These are phyloP conservation scores for Cucumis hystrix DNA, from an alignment of 306 rosid species.

Conservation along the genomic window DNA sequence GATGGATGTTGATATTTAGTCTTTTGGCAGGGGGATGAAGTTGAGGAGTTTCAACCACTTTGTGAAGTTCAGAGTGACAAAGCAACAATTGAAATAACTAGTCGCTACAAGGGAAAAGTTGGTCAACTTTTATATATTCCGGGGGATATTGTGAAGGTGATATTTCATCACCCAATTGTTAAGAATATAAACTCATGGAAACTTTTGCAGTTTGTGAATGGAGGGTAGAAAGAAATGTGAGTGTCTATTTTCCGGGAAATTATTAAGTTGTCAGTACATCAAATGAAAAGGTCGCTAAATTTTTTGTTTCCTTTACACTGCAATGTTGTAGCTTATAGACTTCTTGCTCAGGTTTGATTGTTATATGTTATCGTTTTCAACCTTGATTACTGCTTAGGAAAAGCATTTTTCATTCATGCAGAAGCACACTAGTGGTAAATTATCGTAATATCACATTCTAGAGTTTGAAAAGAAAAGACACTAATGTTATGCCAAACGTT, in stretches of 20 bases:
- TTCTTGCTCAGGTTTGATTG: background rate
- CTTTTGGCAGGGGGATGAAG: constrained; percentile 56
- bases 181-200: background rate
- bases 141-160: constrained; percentile 83
- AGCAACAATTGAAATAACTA: constrained; percentile 95
- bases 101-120: constrained; percentile 82
- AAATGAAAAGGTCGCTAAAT: background rate
- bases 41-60: constrained; percentile 79
- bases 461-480: background rate
- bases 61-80: constrained; percentile 99
- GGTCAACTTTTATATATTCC: constrained; percentile 48
- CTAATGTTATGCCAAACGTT: constrained; percentile 4
- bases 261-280: background rate
- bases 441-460: background rate
- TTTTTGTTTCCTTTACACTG: background rate
- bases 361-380: background rate
- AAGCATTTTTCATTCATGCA: background rate
- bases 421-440: background rate
- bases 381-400: background rate
- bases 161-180: background rate
- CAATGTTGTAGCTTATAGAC: background rate
- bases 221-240: background rate
- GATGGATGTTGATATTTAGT: constrained; percentile 1
- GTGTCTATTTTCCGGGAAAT: background rate
- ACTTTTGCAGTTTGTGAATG: background rate